Evolutionary conservation across 139 green algal genomes (phyloP).

Genomic region (Chlorella ohadii): DNA sequence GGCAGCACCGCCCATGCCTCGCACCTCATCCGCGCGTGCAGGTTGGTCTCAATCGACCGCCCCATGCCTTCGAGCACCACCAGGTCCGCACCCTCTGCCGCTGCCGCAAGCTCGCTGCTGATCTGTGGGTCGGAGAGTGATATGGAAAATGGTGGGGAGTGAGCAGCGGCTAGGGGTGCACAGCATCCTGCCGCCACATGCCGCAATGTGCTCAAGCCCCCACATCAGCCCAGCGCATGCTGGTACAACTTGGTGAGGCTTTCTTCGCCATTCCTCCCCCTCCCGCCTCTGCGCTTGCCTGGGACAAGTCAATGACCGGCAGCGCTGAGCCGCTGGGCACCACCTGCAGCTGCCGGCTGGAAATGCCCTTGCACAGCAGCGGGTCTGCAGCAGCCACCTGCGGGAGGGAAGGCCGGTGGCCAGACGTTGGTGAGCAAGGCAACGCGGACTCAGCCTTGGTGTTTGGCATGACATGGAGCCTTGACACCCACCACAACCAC

Average conservation of each 20-base stretch:
- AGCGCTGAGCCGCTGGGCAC: conserved; percentile 80
- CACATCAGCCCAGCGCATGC: too few relatives aligned
- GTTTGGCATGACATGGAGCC: too few relatives aligned
- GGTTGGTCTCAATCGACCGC: conserved; percentile 90
- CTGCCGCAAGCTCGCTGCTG: conserved; percentile 71
- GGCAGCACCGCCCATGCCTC: conserved; percentile 46
- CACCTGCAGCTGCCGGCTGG: conserved; percentile 56
- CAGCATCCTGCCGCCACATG: too few relatives aligned
- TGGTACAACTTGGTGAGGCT: too few relatives aligned
- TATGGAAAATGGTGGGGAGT: too few relatives aligned
- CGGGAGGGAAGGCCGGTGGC: not conserved
- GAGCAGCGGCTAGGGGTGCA: too few relatives aligned
- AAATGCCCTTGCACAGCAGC: conserved; percentile 29
- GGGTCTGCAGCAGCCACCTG: conserved; percentile 21
- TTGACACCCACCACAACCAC: too few relatives aligned
- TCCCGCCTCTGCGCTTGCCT: conserved; percentile 32
- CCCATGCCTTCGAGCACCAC: conserved; percentile 97
- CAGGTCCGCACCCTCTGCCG: conserved; percentile 77
- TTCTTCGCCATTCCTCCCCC: too few relatives aligned
- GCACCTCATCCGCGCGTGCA: conserved; percentile 72
- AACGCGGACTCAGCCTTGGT: too few relatives aligned
- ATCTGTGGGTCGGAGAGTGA: conserved; percentile 46
- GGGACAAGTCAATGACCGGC: conserved; percentile 88
- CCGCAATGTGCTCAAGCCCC: too few relatives aligned
- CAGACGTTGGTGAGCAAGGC: too few relatives aligned